Evolutionary conservation across 73 alveolate species (phyloP).

Genomic region (Paramecium pentaurelia): DNA sequence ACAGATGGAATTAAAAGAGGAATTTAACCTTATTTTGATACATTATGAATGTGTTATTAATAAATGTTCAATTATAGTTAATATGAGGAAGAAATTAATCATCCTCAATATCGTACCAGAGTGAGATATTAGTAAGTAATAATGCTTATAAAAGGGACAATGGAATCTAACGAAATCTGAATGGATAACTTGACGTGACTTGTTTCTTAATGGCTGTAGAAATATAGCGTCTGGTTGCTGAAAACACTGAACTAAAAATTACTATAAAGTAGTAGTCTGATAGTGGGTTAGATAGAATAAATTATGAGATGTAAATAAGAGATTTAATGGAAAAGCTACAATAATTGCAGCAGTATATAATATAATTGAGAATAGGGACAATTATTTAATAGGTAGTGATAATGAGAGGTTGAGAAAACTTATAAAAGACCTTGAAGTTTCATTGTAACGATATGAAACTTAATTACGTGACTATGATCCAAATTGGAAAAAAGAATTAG

Average conservation of each 20-base stretch:
- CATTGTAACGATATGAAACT: not conserved
- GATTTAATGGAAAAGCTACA: not conserved
- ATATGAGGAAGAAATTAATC: not conserved
- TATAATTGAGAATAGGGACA: not conserved
- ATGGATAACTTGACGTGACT: slow-evolving; percentile 4
- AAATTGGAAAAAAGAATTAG: not conserved
- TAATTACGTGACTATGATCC: not conserved
- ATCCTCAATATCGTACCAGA: not conserved
- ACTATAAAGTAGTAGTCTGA: not conserved
- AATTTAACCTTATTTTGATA: slow-evolving; percentile 4
- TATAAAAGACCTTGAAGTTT: not conserved
- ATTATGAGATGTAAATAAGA: slow-evolving; percentile 29
- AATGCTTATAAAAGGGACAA: not conserved
- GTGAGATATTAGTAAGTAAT: slow-evolving; percentile 4
- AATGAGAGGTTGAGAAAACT: not conserved
- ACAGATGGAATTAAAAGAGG: not conserved
- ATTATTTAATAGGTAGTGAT: not conserved
- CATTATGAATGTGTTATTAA: not conserved
- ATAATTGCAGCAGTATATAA: not conserved
- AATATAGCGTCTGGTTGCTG: not conserved
- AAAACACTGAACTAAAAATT: not conserved
- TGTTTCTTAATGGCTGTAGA: slow-evolving; percentile 4
- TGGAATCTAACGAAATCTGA: not conserved
- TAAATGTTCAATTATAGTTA: not conserved
- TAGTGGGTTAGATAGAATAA: not conserved